A percentile compares a stretch with the other conserved stretches of the same genome.
Evolutionary conservation across 1,284 basidiomycete species (phyloP).

Genomic region (Ganoderma resinaceum): DNA sequence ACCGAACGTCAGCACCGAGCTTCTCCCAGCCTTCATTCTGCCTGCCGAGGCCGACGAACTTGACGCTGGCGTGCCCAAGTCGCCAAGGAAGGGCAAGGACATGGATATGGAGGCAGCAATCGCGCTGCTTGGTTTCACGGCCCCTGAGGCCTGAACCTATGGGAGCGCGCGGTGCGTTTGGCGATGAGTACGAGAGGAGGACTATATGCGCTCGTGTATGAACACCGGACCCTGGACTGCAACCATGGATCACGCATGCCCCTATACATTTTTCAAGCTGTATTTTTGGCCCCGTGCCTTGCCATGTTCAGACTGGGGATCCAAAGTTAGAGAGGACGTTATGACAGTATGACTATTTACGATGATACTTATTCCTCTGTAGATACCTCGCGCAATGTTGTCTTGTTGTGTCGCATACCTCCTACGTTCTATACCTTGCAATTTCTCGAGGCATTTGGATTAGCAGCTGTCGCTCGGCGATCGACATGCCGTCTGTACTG

Average conservation of each 20-base stretch:
- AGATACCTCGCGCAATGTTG: slow-evolving; percentile 24
- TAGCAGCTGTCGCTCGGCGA: background rate
- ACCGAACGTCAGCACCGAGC: slow-evolving; percentile 36
- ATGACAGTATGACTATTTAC: slow-evolving; percentile 29
- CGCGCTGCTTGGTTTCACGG: slow-evolving; percentile 49
- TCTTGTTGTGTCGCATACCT: slow-evolving; percentile 17
- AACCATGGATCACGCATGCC: slow-evolving; percentile 12
- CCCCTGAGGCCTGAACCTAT: slow-evolving; percentile 21
- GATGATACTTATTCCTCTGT: slow-evolving; percentile 27
- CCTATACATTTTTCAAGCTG: slow-evolving; percentile 12
- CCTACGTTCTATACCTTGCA: slow-evolving; percentile 13
- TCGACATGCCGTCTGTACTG: background rate
- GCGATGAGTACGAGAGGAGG: slow-evolving; percentile 6
- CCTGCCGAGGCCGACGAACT: slow-evolving; percentile 10
- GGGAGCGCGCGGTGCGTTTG: slow-evolving; percentile 4
- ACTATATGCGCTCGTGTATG: slow-evolving; percentile 17
- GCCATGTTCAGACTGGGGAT: slow-evolving; percentile 1
- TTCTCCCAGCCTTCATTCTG: slow-evolving; percentile 22
- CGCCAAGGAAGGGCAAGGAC: slow-evolving; percentile 20
- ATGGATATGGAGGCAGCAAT: slow-evolving; percentile 54
- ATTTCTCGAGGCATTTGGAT: background rate
- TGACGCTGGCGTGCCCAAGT: slow-evolving; percentile 14
- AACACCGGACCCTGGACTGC: slow-evolving; percentile 17
- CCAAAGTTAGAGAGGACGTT: slow-evolving; percentile 21
- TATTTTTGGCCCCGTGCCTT: slow-evolving; percentile 4